Evolutionary conservation across 306 rosid species (phyloP).

Genomic region (Medicago ruthenica): DNA sequence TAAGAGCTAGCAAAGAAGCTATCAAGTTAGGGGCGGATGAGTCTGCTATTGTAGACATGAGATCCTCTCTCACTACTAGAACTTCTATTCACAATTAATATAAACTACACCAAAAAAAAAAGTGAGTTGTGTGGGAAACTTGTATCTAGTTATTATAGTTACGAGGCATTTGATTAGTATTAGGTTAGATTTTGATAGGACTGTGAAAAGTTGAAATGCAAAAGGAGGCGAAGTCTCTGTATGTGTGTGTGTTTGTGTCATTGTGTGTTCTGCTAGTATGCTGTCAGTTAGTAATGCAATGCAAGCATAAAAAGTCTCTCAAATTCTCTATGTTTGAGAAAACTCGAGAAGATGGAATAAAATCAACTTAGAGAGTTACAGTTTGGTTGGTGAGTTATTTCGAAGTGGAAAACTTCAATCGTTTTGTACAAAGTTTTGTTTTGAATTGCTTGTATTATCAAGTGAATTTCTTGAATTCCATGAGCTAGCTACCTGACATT

Average conservation of each 20-base stretch:
- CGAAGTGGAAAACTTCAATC: constrained; percentile 31
- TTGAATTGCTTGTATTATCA: constrained; percentile 2
- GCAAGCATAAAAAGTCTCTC: constrained; percentile 13
- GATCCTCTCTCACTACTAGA: constrained; percentile 98
- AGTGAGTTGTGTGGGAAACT: neutral
- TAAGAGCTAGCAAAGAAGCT: constrained; percentile 96
- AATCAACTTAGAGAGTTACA: constrained; percentile 13
- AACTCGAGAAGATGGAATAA: constrained; percentile 9
- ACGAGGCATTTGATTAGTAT: constrained; percentile 29
- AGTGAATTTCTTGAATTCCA: constrained; percentile 22
- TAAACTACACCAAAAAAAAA: constrained; percentile 4
- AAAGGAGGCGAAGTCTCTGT: constrained; percentile 30
- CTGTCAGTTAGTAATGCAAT: constrained; percentile 1
- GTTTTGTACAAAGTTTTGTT: constrained; percentile 42
- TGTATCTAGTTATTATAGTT: constrained; percentile 35
- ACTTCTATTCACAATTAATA: constrained; percentile 63
- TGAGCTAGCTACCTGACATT: constrained; percentile 11
- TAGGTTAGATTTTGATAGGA: constrained; percentile 41
- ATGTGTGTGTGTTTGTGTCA: neutral
- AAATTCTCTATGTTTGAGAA: constrained; percentile 1
- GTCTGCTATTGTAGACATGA: constrained; percentile 97
- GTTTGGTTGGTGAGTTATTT: constrained; percentile 43
- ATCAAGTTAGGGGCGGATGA: constrained; percentile 84
- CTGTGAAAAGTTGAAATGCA: constrained; percentile 28
- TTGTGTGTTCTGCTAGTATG: neutral